Conservation (phyloP, 2,329 filamentous ascomycete species). For the Cytospora chrysosperma region DNA sequence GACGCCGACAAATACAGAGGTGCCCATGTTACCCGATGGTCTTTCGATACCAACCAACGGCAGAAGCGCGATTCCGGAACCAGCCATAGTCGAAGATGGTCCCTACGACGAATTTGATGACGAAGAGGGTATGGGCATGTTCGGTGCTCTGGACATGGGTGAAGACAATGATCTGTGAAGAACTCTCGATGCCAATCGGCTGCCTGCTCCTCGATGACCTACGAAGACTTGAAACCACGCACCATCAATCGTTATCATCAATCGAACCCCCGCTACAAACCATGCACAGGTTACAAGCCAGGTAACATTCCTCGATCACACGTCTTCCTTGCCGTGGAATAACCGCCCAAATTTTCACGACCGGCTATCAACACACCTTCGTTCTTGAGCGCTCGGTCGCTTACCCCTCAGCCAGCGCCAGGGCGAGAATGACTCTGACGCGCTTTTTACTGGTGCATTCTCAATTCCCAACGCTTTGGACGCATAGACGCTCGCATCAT, state of each 20-base stretch:
- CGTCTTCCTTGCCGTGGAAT: neutral
- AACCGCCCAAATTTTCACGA: neutral
- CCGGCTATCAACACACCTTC: neutral
- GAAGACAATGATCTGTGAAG: neutral
- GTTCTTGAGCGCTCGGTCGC: neutral
- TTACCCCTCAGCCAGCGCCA: neutral
- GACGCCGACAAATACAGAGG: neutral
- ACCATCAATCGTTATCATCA: neutral
- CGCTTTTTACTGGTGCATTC: neutral
- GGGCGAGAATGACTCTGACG: neutral
- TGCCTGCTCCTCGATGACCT: neutral
- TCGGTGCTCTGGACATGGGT: constrained; percentile 10
- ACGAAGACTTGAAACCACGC: neutral
- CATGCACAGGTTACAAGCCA: neutral
- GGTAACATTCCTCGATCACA: neutral
- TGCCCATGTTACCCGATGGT: neutral
- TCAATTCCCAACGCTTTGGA: neutral
- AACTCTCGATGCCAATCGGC: neutral
- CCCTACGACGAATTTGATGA: neutral
- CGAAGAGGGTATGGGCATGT: constrained; percentile 12
- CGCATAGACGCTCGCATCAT: neutral
- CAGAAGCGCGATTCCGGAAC: neutral
- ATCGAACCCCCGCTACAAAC: neutral
- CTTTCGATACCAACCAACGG: neutral
- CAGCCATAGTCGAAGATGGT: constrained; percentile 6